phyloP scores from a whole-genome alignment of 2,329 filamentous ascomycete genomes.

The Phoma herbarum region DNA sequence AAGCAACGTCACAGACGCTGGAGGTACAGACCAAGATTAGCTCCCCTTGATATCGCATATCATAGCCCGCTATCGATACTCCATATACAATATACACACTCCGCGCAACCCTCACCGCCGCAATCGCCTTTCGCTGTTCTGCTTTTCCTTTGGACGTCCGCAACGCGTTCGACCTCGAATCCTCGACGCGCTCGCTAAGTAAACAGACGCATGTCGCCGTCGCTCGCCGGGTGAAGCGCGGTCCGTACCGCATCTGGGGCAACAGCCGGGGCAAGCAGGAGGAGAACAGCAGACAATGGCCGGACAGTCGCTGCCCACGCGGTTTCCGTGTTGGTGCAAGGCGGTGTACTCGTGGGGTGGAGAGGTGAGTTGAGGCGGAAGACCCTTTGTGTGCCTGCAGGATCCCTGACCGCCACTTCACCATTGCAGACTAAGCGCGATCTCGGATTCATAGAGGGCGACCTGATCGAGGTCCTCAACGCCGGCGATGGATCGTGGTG shows the following conservation, averaged over 20 bases:
- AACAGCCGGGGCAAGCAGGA: conserved; percentile 6
- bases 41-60: conserved; percentile 8
- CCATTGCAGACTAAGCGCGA: conserved; percentile 78
- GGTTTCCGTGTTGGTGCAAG: conserved; percentile 90
- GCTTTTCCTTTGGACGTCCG: not conserved
- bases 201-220: conserved; percentile 23
- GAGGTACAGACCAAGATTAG: conserved; percentile 11
- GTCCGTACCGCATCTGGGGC: conserved; percentile 22
- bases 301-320: conserved; percentile 69
- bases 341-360: conserved; percentile 94
- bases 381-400: conserved; percentile 15
- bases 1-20: conserved; percentile 12
- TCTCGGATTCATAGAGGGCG: conserved; percentile 95
- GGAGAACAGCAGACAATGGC: conserved; percentile 51
- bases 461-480: conserved; percentile 97
- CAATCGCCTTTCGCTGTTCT: conserved; percentile 1
- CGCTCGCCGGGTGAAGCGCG: conserved; percentile 22
- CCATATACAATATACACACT: not conserved
- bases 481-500: conserved; percentile 98
- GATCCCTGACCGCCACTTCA: conserved; percentile 32
- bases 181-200: conserved; percentile 13
- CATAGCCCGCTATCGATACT: conserved; percentile 21
- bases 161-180: conserved; percentile 9
- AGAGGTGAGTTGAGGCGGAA: conserved; percentile 60
- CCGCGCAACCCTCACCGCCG: conserved; percentile 1